Evolutionary conservation across 2,329 filamentous ascomycete genomes (phyloP), one percentile per base, ranked within the genome.

Genomic region (Talaromyces albobiverticillius): DNA sequence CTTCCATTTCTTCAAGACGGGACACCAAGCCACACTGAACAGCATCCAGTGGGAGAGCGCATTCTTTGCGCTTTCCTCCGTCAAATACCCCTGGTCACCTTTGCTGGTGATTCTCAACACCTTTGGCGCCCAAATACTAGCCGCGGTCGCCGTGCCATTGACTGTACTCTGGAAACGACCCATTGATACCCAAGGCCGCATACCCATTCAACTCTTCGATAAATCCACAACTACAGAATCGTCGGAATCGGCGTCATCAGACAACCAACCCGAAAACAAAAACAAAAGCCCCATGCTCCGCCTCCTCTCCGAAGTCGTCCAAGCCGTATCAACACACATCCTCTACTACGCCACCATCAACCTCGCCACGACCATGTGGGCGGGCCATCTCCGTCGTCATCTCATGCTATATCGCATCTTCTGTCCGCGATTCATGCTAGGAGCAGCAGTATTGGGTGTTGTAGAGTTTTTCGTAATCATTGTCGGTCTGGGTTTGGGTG

Each of bases 391-490:
- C 64, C 81, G 94, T 51, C 81, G 94, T 49, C 94, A 99, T 76
- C 79, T 99, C 59, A 99, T 99, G 94, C 81, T 99, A 26, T 99
- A 94, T 74, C 82, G 94, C 40, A 90, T 99, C 41, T 99, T 99
- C 67, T 87, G 82, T 73, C 94, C 94, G 45, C 78, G 93, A 25
- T 99, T 93, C 75, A 89, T 99, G 87, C 82, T 90, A 68, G 90
- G 87, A 0, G 86, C 85, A 0, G 73, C 82, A 3, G 81, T 88
- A 47, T 69, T 97, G 55, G 65, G 93, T 14, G 79, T 92, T 23
- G 85, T 95, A 9, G 93, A 97, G 66, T 60, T 95, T 3, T 80
- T 94, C 2, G 81, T 82, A 1, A 80, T 94, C 7, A 59, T 86
- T 13, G 79, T 96, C 14, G 83, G 85, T n/a, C 69, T 96, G 54